Conservation (phyloP, 768 basidiomycete species). For the Tulasnella sp. region DNA sequence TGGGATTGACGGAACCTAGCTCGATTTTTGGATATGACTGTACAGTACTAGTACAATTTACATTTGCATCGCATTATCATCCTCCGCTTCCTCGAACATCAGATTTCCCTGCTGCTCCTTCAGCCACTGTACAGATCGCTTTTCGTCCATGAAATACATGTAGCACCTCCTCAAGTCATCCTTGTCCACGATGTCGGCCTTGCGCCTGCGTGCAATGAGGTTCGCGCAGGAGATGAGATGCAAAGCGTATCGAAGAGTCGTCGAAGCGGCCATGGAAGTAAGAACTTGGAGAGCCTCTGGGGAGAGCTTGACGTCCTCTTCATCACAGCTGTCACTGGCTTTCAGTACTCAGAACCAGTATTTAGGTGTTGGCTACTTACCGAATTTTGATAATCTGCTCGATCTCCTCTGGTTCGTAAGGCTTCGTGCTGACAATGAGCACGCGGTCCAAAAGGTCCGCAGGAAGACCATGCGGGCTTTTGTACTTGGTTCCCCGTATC, state of each 20-base stretch:
- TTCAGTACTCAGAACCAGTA: background rate
- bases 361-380: constrained; percentile 42
- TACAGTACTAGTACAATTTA: background rate
- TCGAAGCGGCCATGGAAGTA: constrained; percentile 81
- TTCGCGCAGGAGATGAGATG: constrained; percentile 93
- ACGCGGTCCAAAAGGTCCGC: constrained; percentile 93
- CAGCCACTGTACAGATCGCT: constrained; percentile 86
- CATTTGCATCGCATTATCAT: constrained; percentile 30
- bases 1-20: no score
- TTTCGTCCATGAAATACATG: constrained; percentile 88
- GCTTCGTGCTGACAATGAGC: constrained; percentile 89
- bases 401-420: constrained; percentile 79
- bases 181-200: constrained; percentile 73
- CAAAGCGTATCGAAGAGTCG: constrained; percentile 89
- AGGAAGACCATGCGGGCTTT: constrained; percentile 91
- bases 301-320: constrained; percentile 88
- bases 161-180: constrained; percentile 83
- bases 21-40: background rate
- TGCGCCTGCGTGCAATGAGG: constrained; percentile 79
- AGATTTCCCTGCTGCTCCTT: constrained; percentile 51
- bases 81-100: constrained; percentile 40
- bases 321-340: constrained; percentile 63
- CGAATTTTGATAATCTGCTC: constrained; percentile 90
- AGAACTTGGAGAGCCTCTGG: constrained; percentile 71
- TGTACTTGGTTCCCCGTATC: constrained; percentile 92